A percentile compares a stretch with the other conserved stretches of the same genome.
phyloP scores from a whole-genome alignment of 169 alveolate species.

The Plasmodium gaboni region DNA sequence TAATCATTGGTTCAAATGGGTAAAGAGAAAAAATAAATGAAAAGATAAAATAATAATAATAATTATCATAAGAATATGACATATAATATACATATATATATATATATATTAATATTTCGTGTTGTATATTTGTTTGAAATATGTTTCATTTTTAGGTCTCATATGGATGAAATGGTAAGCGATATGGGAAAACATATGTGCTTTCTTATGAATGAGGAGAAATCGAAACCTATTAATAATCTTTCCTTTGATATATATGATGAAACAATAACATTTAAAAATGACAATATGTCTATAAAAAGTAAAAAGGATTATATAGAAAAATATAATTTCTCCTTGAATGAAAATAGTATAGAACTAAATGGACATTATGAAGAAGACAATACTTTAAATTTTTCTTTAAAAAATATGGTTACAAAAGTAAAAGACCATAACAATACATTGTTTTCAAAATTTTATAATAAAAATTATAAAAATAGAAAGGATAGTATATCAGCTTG shows the following conservation, averaged over 20 bases:
- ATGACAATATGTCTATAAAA: slow-evolving; percentile 33
- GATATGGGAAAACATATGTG: slow-evolving; percentile 62
- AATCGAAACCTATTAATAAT: background rate
- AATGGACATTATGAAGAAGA: slow-evolving; percentile 8
- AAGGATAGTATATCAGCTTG: slow-evolving; percentile 58
- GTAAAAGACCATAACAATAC: slow-evolving; percentile 69
- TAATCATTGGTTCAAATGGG: slow-evolving; percentile 67
- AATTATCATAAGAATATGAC: background rate
- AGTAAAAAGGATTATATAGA: slow-evolving; percentile 13
- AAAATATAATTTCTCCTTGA: slow-evolving; percentile 22
- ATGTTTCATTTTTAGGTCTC: background rate
- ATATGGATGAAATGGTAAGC: slow-evolving; percentile 49
- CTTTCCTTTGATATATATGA: slow-evolving; percentile 41
- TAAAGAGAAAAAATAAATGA: background rate
- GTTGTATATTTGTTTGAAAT: too few relatives aligned
- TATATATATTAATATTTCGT: background rate
- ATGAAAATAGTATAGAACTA: background rate
- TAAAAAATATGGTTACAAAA: slow-evolving; percentile 67
- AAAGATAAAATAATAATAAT: background rate
- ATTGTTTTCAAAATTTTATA: slow-evolving; percentile 63
- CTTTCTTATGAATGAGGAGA: slow-evolving; percentile 50
- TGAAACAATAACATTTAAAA: slow-evolving; percentile 42
- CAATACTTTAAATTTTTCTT: slow-evolving; percentile 25
- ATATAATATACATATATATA: background rate
- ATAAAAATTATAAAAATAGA: slow-evolving; percentile 41